Evolutionary conservation across 1,284 basidiomycete genomes (phyloP).

Genomic region (Cryptococcus sp.): DNA sequence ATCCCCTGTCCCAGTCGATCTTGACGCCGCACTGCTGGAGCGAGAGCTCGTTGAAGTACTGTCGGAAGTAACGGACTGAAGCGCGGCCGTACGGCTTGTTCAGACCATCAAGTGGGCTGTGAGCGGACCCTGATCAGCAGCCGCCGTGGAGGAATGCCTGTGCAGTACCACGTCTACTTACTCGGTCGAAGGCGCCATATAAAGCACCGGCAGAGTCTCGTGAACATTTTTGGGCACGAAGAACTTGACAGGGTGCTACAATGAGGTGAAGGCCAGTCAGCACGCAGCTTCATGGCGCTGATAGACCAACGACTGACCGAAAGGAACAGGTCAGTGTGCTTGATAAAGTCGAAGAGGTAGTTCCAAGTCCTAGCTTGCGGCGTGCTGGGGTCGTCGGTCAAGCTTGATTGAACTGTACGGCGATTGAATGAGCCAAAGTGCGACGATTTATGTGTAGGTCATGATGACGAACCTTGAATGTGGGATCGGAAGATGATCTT

Average conservation of each 20-base stretch:
- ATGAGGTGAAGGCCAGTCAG: conserved; percentile 3
- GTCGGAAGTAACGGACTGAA: conserved; percentile 41
- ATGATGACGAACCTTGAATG: conserved; percentile 71
- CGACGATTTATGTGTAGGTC: background rate
- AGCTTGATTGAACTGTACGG: conserved; percentile 38
- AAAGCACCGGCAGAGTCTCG: conserved; percentile 47
- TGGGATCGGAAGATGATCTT: conserved; percentile 87
- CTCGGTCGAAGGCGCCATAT: conserved; percentile 51
- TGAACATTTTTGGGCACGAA: conserved; percentile 82
- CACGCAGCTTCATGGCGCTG: background rate
- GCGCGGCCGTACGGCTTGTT: conserved; percentile 63
- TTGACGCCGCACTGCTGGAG: conserved; percentile 54
- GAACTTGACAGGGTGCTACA: conserved; percentile 79
- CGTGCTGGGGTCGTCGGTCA: conserved; percentile 55
- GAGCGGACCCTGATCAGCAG: conserved; percentile 2
- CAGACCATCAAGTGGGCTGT: conserved; percentile 74
- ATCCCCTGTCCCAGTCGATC: conserved; percentile 72
- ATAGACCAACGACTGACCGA: conserved; percentile 55
- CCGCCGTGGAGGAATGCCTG: background rate
- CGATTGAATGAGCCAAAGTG: background rate
- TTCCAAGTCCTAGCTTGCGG: conserved; percentile 86
- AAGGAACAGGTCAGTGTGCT: conserved; percentile 80
- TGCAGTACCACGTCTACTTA: conserved; percentile 17
- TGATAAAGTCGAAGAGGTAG: conserved; percentile 84
- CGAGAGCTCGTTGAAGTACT: conserved; percentile 42